Evolutionary conservation across 2,329 filamentous ascomycete genomes (phyloP), one percentile per base, ranked within the genome.

Genomic region (Hymenoscyphus fraxineus): DNA sequence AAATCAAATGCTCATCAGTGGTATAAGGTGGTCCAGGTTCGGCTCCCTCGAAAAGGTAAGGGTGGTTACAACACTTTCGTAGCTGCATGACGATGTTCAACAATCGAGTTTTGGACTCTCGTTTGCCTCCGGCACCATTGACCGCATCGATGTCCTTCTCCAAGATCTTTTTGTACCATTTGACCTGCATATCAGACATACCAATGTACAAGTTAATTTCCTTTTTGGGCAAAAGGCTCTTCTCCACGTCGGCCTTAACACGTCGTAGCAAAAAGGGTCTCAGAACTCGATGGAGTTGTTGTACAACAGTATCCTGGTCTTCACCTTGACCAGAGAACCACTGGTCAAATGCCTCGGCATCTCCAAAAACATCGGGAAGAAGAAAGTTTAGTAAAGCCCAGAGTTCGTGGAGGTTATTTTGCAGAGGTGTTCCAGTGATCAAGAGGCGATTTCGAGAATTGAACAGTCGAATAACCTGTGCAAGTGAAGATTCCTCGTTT

Each of bases 51-150:
- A 99, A 99, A 0, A 99, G 86, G 73, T 99, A 99, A 0, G 95
- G 95, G 75, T 99, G 95, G 73, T 99, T 99, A 77, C 95, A 99
- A 79, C 95, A 99, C 79, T 99, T 99, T 72, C 95, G 90, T 69
- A 99, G 85, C 78, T 99, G 95, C 95, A 99, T 99, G 72, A 99
- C 95, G 74, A 99, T 99, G 79, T 99, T 99, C 69, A 99, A 83
- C 27, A 99, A 85, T 68, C 95, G 88, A 1, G 95, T 99, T 81
- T 99, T 99, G 39, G 94, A 98, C 79, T 99, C 95, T 66, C 93
- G 90, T 80, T 97, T 99, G 60, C 95, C 95, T 68, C 90, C 92
- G 38, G 94, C 95, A 66, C 95, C 95, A 71, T 99, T 99, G 73
- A 99, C 94, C 15, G 95, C 95, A 77, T 99, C 95, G 67, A 99